Evolutionary conservation across 163 green algal species (phyloP).

Genomic region (Volvox carteri): DNA sequence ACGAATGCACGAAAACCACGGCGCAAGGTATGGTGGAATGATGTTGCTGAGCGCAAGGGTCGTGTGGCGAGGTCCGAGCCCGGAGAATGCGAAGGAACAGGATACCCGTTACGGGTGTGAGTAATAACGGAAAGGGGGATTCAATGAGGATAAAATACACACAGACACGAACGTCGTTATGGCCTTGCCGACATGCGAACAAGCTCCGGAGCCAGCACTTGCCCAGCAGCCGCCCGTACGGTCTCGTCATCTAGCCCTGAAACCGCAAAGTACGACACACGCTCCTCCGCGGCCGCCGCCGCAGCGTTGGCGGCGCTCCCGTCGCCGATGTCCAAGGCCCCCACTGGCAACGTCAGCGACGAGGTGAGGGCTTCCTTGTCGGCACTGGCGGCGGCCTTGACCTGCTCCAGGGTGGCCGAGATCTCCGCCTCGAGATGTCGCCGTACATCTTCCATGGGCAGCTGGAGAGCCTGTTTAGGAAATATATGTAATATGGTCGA

Average conservation of each 20-base stretch:
- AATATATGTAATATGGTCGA: neutral
- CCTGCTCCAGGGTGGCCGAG: neutral
- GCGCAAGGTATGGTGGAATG: no score
- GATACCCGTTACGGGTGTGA: no score
- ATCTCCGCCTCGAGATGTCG: neutral
- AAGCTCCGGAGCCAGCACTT: conserved; percentile 43
- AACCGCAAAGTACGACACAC: conserved; percentile 58
- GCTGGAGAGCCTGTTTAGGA: conserved; percentile 41
- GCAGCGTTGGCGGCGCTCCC: no score
- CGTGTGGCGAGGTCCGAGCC: no score
- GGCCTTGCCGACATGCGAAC: no score
- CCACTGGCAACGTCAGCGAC: neutral
- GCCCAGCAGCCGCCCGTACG: conserved; percentile 35
- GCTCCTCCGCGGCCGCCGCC: neutral
- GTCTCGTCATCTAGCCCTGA: conserved; percentile 53
- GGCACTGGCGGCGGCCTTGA: neutral
- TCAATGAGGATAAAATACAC: no score
- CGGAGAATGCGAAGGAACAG: no score
- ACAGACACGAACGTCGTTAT: no score
- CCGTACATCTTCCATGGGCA: conserved; percentile 52
- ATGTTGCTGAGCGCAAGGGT: no score
- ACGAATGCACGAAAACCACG: no score
- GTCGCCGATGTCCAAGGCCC: neutral
- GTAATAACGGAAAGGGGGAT: no score
- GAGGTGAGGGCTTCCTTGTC: neutral